Conservation (phyloP, 1,139 yeast genomes). For the Zygosaccharomyces sapae region DNA sequence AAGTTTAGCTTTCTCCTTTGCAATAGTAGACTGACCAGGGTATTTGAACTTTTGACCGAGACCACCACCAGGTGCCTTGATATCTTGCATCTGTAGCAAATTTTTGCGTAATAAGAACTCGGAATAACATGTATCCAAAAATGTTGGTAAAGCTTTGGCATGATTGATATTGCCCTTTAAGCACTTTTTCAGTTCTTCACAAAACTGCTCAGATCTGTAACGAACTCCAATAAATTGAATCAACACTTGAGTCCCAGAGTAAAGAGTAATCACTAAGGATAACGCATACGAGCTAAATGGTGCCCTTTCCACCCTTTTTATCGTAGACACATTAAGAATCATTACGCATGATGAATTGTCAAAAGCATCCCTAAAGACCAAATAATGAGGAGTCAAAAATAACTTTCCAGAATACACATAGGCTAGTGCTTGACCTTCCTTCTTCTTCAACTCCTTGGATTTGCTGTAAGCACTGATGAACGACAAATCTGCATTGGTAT, state of each 20-base stretch:
- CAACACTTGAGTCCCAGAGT: conserved; percentile 59
- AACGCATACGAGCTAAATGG: conserved; percentile 76
- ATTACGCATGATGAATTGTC: conserved; percentile 68
- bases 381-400: conserved; percentile 66
- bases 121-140: conserved; percentile 72
- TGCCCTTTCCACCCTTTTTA: conserved; percentile 80
- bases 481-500: conserved; percentile 65
- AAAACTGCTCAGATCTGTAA: conserved; percentile 76
- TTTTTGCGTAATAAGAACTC: conserved; percentile 74
- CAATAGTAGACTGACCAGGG: conserved; percentile 81
- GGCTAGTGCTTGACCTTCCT: conserved; percentile 24
- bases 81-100: conserved; percentile 40
- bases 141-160: conserved; percentile 59
- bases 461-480: conserved; percentile 44
- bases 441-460: conserved; percentile 11
- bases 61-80: conserved; percentile 73
- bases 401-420: conserved; percentile 54
- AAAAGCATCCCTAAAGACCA: conserved; percentile 67
- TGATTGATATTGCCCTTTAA: conserved; percentile 61
- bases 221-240: conserved; percentile 76
- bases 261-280: conserved; percentile 67
- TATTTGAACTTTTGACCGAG: conserved; percentile 76
- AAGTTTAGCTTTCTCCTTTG: conserved; percentile 79
- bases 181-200: conserved; percentile 58
- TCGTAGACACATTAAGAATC: conserved; percentile 67